A percentile compares a stretch with the other conserved stretches of the same genome.
These are phyloP conservation scores for Suaeda aralocaspica DNA, from an alignment of 148 eudicot species.

Conservation along the genomic window DNA sequence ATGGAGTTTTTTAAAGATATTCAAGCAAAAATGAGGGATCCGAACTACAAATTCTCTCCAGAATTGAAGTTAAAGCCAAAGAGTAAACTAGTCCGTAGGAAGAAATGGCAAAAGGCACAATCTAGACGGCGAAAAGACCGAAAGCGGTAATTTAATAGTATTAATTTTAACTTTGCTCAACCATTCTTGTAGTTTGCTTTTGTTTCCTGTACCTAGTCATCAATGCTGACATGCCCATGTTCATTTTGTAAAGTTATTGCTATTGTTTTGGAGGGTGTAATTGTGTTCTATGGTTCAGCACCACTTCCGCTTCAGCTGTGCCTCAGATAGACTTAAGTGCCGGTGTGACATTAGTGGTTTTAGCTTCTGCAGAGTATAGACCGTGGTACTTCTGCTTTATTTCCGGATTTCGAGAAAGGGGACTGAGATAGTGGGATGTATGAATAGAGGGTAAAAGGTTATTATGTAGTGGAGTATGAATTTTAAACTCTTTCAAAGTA, in stretches of 20 bases:
- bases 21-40: slow-evolving; percentile 92
- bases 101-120: slow-evolving; percentile 83
- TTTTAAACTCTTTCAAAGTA: neutral
- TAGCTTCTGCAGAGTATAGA: too few relatives aligned
- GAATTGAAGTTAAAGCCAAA: slow-evolving; percentile 89
- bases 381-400: neutral
- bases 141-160: slow-evolving; percentile 37
- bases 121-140: slow-evolving; percentile 75
- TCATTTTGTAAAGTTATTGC: slow-evolving; percentile 17
- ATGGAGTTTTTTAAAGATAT: slow-evolving; percentile 92
- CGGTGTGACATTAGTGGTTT: too few relatives aligned
- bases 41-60: slow-evolving; percentile 77
- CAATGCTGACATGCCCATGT: slow-evolving; percentile 16
- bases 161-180: neutral
- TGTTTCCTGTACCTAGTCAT: slow-evolving; percentile 6
- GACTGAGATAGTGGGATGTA: too few relatives aligned
- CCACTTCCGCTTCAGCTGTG: too few relatives aligned
- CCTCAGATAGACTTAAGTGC: too few relatives aligned
- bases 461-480: too few relatives aligned
- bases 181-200: slow-evolving; percentile 6
- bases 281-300: too few relatives aligned
- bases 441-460: too few relatives aligned
- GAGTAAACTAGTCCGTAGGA: slow-evolving; percentile 68
- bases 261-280: too few relatives aligned
- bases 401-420: neutral